Percentiles rank a stretch among this genome's conserved stretches.
Evolutionary conservation across 768 basidiomycete species (phyloP).

Genomic region (Daedaleopsis sinensis): DNA sequence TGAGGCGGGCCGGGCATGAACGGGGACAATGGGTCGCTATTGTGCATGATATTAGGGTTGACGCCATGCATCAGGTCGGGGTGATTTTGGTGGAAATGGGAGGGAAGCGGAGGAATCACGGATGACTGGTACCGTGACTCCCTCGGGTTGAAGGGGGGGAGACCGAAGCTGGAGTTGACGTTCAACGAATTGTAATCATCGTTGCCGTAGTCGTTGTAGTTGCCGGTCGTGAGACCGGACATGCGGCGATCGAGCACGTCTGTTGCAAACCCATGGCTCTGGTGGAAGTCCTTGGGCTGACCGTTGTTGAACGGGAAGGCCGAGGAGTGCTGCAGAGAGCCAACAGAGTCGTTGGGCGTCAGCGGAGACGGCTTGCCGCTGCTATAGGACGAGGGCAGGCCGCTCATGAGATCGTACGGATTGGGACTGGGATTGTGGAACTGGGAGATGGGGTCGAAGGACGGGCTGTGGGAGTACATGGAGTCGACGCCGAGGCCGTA

Average conservation of each 20-base stretch:
- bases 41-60: constrained; percentile 67
- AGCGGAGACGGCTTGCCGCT: constrained; percentile 79
- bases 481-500: constrained; percentile 58
- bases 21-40: constrained; percentile 58
- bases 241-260: constrained; percentile 67
- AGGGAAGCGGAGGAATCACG: constrained; percentile 51
- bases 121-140: constrained; percentile 43
- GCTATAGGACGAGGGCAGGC: constrained; percentile 64
- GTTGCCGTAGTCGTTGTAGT: constrained; percentile 60
- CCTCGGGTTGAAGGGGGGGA: constrained; percentile 56
- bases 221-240: constrained; percentile 44
- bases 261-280: constrained; percentile 47
- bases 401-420: constrained; percentile 68
- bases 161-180: constrained; percentile 50
- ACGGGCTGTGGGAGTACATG: constrained; percentile 61
- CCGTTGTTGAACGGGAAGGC: constrained; percentile 47
- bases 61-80: constrained; percentile 68
- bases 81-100: constrained; percentile 53
- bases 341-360: constrained; percentile 67
- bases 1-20: constrained; percentile 63
- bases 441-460: constrained; percentile 60
- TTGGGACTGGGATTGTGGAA: constrained; percentile 55
- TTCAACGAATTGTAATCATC: constrained; percentile 63
- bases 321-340: constrained; percentile 56
- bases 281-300: constrained; percentile 56